Percentiles rank a stretch among this genome's conserved stretches.
Evolutionary conservation across 2,329 filamentous ascomycete species (phyloP).

Genomic region (Akanthomyces muscarius): DNA sequence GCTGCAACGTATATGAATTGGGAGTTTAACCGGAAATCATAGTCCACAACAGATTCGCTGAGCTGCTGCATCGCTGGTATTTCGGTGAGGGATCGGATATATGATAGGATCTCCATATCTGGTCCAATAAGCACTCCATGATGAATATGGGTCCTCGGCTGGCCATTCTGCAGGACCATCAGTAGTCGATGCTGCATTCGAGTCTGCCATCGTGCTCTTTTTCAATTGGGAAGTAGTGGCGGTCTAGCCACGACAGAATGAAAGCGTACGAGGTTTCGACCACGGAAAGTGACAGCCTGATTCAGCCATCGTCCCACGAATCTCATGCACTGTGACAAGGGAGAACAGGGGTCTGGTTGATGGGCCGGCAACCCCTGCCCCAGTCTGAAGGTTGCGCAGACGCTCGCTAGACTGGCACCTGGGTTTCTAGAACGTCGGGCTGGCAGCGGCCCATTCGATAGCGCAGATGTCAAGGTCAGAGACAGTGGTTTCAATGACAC

Average conservation of each 20-base stretch:
- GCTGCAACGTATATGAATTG: background rate
- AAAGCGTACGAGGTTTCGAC: background rate
- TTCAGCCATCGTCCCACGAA: constrained; percentile 8
- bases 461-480: background rate
- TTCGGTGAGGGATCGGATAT: background rate
- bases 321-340: background rate
- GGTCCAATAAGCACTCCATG: background rate
- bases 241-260: background rate
- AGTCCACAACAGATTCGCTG: background rate
- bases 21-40: background rate
- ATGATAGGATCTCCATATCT: background rate
- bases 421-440: constrained; percentile 6
- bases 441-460: constrained; percentile 1
- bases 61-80: background rate
- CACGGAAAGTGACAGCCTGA: background rate
- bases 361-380: background rate
- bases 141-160: background rate
- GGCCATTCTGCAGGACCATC: background rate
- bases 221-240: background rate
- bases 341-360: background rate
- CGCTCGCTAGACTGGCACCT: background rate
- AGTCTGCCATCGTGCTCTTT: background rate
- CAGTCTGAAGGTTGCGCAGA: background rate
- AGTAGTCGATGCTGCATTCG: background rate
- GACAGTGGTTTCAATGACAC: background rate